A percentile compares a stretch with the other conserved stretches of the same genome.
Evolutionary conservation across 371 early-diverging fungal species (phyloP).

Genomic region (Mortierella sp.): DNA sequence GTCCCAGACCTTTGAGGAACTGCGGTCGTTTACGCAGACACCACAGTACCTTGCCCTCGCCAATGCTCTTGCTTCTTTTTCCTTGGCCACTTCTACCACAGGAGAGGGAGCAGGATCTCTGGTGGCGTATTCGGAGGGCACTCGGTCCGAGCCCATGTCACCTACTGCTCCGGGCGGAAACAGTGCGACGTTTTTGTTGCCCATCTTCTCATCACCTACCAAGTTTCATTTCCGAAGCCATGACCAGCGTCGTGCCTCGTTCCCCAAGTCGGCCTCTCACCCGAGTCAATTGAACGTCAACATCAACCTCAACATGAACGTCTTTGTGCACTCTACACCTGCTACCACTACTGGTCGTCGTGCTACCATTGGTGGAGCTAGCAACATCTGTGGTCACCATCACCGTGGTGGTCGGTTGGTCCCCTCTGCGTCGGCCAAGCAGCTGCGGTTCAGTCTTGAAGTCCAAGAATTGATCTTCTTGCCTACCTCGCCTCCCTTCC

Average conservation of each 20-base stretch:
- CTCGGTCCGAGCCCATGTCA: constrained; percentile 41
- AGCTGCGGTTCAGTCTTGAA: constrained; percentile 51
- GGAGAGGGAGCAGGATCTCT: background rate
- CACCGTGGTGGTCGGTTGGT: background rate
- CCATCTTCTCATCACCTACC: constrained; percentile 28
- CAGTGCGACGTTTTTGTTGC: constrained; percentile 19
- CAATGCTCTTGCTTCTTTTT: constrained; percentile 17
- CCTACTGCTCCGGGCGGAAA: constrained; percentile 10
- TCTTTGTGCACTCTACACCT: constrained; percentile 5
- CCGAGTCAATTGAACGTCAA: constrained; percentile 23
- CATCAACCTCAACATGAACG: constrained; percentile 24
- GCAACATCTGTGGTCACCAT: background rate
- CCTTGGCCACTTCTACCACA: background rate
- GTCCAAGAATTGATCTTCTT: constrained; percentile 53
- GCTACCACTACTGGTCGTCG: background rate
- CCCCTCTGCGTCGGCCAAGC: constrained; percentile 23
- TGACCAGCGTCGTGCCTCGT: constrained; percentile 49
- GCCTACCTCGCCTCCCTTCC: constrained; percentile 50
- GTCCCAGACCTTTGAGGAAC: constrained; percentile 39
- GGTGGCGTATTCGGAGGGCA: constrained; percentile 15
- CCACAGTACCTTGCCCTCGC: constrained; percentile 30
- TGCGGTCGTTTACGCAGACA: constrained; percentile 37
- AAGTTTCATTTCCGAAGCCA: constrained; percentile 43
- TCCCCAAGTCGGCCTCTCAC: constrained; percentile 48
- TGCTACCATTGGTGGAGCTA: background rate